Percentiles rank a stretch among this genome's conserved stretches.
Evolutionary conservation across 2,329 filamentous ascomycete species (phyloP).

Genomic region (Falciphora oryzae): DNA sequence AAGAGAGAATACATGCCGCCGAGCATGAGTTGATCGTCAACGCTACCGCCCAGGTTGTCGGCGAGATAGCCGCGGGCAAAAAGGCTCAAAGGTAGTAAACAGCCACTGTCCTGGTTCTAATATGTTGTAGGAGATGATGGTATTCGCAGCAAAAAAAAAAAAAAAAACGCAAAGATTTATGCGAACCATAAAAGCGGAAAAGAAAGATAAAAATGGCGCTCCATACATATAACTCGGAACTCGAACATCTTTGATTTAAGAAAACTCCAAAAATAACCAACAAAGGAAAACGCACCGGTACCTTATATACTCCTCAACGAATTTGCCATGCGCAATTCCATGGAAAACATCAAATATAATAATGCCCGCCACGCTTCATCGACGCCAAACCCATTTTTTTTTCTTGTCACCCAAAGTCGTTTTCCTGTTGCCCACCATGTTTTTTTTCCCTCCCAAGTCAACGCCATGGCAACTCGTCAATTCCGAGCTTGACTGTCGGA

Average conservation of each 20-base stretch:
- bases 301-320: not conserved
- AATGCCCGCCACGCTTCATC: not conserved
- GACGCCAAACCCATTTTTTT: not conserved
- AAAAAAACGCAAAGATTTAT: not conserved
- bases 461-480: not conserved
- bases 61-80: slow-evolving; percentile 28
- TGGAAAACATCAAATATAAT: not conserved
- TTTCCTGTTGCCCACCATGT: not conserved
- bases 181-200: not conserved
- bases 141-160: not conserved
- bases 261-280: not conserved
- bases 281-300: not conserved
- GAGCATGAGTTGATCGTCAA: slow-evolving; percentile 79
- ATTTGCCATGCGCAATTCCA: not conserved
- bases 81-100: not conserved
- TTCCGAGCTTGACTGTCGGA: not conserved
- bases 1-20: slow-evolving; percentile 65
- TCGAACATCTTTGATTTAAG: not conserved
- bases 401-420: not conserved
- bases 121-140: not conserved
- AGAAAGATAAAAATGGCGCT: not conserved
- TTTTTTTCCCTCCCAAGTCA: not conserved
- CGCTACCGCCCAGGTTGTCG: slow-evolving; percentile 51
- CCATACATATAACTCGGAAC: not conserved
- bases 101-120: not conserved